These are phyloP conservation scores for Aschersonia sp. DNA, from an alignment of 2,329 filamentous ascomycete genomes.

Conservation along the genomic window DNA sequence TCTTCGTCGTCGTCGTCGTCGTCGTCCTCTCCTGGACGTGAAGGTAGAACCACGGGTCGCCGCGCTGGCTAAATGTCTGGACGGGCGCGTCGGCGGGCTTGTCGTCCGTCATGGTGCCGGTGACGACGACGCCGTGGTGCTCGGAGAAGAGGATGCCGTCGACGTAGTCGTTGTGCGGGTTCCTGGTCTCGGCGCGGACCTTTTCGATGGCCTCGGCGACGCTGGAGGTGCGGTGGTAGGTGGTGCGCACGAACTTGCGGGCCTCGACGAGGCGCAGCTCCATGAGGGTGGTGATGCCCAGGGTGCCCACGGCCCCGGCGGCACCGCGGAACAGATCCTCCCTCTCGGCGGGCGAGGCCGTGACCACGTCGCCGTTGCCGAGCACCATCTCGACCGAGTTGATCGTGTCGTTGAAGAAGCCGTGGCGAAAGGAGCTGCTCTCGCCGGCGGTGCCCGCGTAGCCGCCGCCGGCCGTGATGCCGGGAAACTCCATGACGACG, in stretches of 20 bases:
- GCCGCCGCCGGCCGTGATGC: constrained; percentile 59
- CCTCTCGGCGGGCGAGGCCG: constrained; percentile 25
- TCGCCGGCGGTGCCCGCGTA: constrained; percentile 60
- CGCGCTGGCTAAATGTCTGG: constrained; percentile 43
- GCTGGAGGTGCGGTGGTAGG: constrained; percentile 40
- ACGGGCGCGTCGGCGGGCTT: constrained; percentile 17
- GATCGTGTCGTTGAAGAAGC: constrained; percentile 56
- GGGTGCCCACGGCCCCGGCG: constrained; percentile 51
- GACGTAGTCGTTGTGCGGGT: constrained; percentile 47
- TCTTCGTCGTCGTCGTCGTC: neutral
- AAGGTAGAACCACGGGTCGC: constrained; percentile 66
- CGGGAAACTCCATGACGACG: constrained; percentile 64
- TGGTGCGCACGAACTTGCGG: constrained; percentile 44
- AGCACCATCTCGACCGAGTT: constrained; percentile 54
- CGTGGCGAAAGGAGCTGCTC: constrained; percentile 54
- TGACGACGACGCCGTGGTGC: constrained; percentile 50
- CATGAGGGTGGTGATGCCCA: constrained; percentile 53
- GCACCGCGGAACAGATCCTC: constrained; percentile 50
- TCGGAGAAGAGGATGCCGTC: constrained; percentile 56
- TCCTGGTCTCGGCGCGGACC: constrained; percentile 31
- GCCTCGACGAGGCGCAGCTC: constrained; percentile 50
- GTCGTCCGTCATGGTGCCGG: constrained; percentile 45
- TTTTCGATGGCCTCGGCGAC: constrained; percentile 30
- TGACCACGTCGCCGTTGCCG: constrained; percentile 48
- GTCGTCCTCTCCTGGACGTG: constrained; percentile 40